These are phyloP conservation scores for Sporothrix pseudoabietina DNA, from an alignment of 2,329 filamentous ascomycete genomes.

Conservation along the genomic window DNA sequence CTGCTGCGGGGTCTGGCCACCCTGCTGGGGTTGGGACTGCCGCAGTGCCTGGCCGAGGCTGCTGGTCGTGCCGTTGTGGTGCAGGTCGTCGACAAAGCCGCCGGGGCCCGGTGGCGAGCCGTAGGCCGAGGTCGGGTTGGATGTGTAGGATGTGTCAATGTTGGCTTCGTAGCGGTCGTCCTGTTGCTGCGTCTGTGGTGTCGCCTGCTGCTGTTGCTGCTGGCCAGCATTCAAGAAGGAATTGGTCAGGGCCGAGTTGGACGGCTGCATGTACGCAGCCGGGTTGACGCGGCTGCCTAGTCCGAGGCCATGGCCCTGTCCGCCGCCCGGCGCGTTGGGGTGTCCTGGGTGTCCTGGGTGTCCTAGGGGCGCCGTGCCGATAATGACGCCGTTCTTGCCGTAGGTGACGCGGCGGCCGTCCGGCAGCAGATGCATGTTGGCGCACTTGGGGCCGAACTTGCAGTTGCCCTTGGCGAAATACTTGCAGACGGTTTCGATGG, in stretches of 20 bases:
- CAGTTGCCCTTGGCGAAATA: conserved; percentile 99
- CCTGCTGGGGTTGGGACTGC: conserved; percentile 34
- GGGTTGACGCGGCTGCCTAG: conserved; percentile 70
- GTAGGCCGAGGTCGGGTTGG: conserved; percentile 63
- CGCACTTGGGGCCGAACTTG: conserved; percentile 98
- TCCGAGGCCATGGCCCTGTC: conserved; percentile 46
- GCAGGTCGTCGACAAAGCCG: conserved; percentile 7
- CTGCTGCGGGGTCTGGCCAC: conserved; percentile 16
- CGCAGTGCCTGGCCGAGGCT: conserved; percentile 57
- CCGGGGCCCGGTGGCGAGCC: conserved; percentile 74
- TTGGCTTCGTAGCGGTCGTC: conserved; percentile 57
- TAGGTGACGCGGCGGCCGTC: conserved; percentile 91
- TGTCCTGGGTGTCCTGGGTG: not conserved
- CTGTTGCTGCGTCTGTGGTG: conserved; percentile 34
- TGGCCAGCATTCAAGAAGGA: conserved; percentile 62
- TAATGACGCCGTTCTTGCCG: conserved; percentile 68
- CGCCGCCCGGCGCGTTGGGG: not conserved
- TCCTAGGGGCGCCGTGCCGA: conserved; percentile 44
- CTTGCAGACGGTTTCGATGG: conserved; percentile 91
- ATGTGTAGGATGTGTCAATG: conserved; percentile 61
- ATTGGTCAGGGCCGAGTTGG: conserved; percentile 70
- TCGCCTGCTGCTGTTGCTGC: conserved; percentile 47
- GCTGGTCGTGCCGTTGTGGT: conserved; percentile 3
- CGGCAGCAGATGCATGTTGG: conserved; percentile 91
- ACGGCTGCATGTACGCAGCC: conserved; percentile 64